phyloP scores from a whole-genome alignment of 1,284 basidiomycete genomes.

The Microbotryomycetes sp. region DNA sequence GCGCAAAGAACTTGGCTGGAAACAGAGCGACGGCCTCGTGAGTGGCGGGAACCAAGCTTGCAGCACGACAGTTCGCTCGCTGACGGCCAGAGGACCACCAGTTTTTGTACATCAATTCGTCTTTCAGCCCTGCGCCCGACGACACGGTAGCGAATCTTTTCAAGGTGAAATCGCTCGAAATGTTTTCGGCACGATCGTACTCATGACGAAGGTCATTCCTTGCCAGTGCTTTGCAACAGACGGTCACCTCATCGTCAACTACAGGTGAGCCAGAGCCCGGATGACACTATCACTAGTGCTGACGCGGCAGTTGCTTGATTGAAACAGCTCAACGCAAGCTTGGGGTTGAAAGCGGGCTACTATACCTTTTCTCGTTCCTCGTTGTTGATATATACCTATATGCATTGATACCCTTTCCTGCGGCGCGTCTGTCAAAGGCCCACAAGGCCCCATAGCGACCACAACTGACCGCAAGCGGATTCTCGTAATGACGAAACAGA shows the following conservation, averaged over 20 bases:
- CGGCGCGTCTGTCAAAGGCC: no score
- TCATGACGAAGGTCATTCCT: neutral
- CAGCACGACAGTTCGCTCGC: neutral
- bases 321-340: constrained; percentile 56
- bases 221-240: constrained; percentile 83
- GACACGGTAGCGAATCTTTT: constrained; percentile 84
- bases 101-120: constrained; percentile 98
- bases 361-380: neutral
- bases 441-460: no score
- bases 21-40: constrained; percentile 78
- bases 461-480: no score
- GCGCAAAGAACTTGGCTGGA: constrained; percentile 82
- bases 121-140: constrained; percentile 88
- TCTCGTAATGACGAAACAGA: no score
- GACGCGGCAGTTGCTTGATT: no score
- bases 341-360: constrained; percentile 51
- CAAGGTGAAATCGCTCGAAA: constrained; percentile 32
- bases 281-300: no score
- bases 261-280: constrained; percentile 73
- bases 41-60: constrained; percentile 34
- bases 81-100: constrained; percentile 39
- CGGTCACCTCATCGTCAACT: constrained; percentile 90
- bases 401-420: neutral
- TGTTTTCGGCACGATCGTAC: constrained; percentile 3
- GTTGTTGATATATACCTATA: neutral